Evolutionary conservation across 2,329 filamentous ascomycete species (phyloP), one percentile per base, ranked within the genome.

Genomic region (Fusarium udum): DNA sequence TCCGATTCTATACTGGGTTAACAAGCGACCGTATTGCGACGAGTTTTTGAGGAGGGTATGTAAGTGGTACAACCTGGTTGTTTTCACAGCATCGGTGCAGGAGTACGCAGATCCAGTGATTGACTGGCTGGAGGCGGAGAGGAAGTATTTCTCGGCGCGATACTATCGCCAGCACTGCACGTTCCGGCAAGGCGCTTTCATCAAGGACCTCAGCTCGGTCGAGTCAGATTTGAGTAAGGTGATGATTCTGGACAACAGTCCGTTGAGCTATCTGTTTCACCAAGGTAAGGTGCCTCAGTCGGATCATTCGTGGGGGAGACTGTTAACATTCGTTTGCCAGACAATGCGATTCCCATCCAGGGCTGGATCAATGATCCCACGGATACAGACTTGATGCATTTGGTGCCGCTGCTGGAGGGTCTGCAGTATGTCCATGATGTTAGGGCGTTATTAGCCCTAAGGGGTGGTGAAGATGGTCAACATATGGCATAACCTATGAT

Each of bases 341-440:
- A 99, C 83, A 99, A 99, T 84, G 96, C 96, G 57, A 98, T 99
- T 79, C 96, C 96, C 7, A 98, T 99, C 80, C 95, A 98, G 85
- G 96, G 96, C 79, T 99, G 96, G 96, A 98, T 99, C 84, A 97
- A 92, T 82, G 96, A 99, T 84, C 96, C 96, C 28, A 98, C 96
- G 32, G 96, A 99, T 84, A 96, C 95, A 81, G 95, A 98, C 80
- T 87, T 99, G 74, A 88, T 98, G 82, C 94, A 98, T 82, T 87
- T 99, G 68, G 91, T 99, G 66, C 96, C 96, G 37, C 87, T 98
- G 78, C 87, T 99, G 49, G 96, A 99, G 84, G 96, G 94, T 24
- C 85, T 99, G 79, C 96, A 98, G 85, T 97, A 98, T 83, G 95
- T 96, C 75, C 97, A 95, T 59, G 96, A 99, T 83, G 95, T 99